Base-by-base conservation (phyloP, 495 filamentous ascomycete species). In the Glonium stellatum region DNA sequence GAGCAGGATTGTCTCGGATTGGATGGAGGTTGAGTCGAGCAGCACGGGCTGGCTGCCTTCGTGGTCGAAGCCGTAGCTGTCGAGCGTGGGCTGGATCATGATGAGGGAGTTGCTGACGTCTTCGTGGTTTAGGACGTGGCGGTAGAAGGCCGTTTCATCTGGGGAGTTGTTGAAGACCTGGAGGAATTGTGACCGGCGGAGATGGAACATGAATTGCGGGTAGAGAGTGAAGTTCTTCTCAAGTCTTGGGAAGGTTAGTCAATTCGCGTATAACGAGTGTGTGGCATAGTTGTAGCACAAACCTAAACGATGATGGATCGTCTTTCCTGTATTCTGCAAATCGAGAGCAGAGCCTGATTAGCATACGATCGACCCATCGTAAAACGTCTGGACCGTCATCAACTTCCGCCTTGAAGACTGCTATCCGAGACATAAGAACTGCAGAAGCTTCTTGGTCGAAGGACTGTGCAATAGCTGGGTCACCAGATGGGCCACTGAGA, bases 131-230 rank as follows among this genome's bases (percentile, higher is more conserved):
- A 99, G 80, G 11, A 97, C 91, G 71, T 99, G 95, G 54, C 95
- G 82, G 72, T 97, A 97, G 76, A 97, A 99, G 18, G 95, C 95
- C 18, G 95, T 99, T 75, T 99, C 95, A 67, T 99, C 95, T 12
- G 95, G 95, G 0, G 92, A 97, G 75, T 97, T 97, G 78, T 99
- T 99, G 80, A 99, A 99, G 51, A 99, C 92, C 70, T 99, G 95
- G 67, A 99, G 76, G 77, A 99, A 99, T 73, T 99, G 95, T 69
- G 88, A 95, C 70, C 95, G 84, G 55, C 95, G 87, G 60, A 99
- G 80, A 72, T 99, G 95, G 80, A 97, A 99, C 95, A 99, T 97
- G 77, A 99, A 99, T 75, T 99, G 95, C 35, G 95, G 95, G 67
- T 99, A 99, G 19, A 99, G 82, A 0, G 93, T 96, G 70, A 99